Evolutionary conservation across 2,329 filamentous ascomycete genomes (phyloP).

Genomic region (Pseudogymnoascus sp.): DNA sequence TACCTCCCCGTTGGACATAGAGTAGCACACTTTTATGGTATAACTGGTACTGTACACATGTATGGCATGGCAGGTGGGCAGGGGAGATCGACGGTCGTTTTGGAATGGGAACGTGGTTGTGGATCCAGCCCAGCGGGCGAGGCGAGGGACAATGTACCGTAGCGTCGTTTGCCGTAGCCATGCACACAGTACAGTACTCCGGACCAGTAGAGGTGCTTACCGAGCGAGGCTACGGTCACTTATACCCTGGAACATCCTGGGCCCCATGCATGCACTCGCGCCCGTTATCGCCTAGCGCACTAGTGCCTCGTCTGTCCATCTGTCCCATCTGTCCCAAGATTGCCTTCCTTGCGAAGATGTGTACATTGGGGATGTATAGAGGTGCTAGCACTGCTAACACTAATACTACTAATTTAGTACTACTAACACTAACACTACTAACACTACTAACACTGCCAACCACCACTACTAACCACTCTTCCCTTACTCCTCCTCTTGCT

Average conservation of each 20-base stretch:
- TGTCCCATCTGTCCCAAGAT: background rate
- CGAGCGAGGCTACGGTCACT: background rate
- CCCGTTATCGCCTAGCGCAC: background rate
- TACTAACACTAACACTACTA: background rate
- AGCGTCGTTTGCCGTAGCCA: no score
- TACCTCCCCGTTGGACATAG: background rate
- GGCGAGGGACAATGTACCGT: background rate
- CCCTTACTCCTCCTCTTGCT: no score
- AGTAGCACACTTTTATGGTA: no score
- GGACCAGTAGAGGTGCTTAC: background rate
- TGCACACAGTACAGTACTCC: background rate
- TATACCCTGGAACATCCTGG: background rate
- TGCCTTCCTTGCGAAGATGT: constrained; percentile 1
- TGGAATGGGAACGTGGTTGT: background rate
- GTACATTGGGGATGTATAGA: background rate
- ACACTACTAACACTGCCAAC: no score
- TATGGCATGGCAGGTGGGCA: background rate
- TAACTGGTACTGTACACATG: background rate
- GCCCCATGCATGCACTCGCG: background rate
- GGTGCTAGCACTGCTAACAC: background rate
- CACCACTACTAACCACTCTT: background rate
- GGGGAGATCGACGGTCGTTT: constrained; percentile 4
- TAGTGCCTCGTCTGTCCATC: no score
- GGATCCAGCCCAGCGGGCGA: background rate
- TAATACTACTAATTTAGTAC: background rate